These are phyloP conservation scores for Diutina neorugosa DNA, from an alignment of 1,139 yeast species.

Conservation along the genomic window DNA sequence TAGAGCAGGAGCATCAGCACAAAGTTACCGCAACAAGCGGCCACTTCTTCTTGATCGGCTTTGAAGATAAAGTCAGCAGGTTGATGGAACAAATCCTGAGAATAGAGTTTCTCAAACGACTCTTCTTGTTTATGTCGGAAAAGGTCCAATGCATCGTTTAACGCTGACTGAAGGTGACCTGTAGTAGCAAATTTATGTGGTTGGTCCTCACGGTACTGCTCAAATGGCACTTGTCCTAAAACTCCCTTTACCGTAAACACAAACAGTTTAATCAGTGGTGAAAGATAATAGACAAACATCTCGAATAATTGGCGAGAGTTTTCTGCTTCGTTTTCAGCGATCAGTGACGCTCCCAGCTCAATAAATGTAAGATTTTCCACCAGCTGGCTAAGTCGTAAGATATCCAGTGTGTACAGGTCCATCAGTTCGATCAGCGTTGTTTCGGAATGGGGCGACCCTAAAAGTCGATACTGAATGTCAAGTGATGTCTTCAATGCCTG, in stretches of 20 bases:
- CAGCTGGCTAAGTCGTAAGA: constrained; percentile 14
- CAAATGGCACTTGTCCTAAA: constrained; percentile 49
- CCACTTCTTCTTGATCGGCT: constrained; percentile 67
- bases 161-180: constrained; percentile 33
- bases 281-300: constrained; percentile 51
- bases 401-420: background rate
- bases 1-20: constrained; percentile 52
- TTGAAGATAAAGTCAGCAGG: constrained; percentile 28
- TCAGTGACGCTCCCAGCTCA: constrained; percentile 6
- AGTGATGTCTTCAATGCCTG: constrained; percentile 61
- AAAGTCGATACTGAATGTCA: constrained; percentile 49
- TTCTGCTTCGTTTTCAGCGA: constrained; percentile 15
- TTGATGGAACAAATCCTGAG: constrained; percentile 39
- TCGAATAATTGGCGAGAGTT: constrained; percentile 46
- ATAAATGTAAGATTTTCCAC: constrained; percentile 15
- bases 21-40: constrained; percentile 79
- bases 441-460: constrained; percentile 16
- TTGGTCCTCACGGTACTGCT: constrained; percentile 15
- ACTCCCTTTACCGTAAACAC: constrained; percentile 54
- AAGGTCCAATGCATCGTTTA: constrained; percentile 38
- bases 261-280: constrained; percentile 64
- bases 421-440: constrained; percentile 7
- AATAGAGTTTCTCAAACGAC: constrained; percentile 47
- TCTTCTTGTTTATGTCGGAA: constrained; percentile 45
- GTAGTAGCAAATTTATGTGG: constrained; percentile 20